Evolutionary conservation across 1,284 basidiomycete genomes (phyloP).

Genomic region (Ganoderma leucocontextum): DNA sequence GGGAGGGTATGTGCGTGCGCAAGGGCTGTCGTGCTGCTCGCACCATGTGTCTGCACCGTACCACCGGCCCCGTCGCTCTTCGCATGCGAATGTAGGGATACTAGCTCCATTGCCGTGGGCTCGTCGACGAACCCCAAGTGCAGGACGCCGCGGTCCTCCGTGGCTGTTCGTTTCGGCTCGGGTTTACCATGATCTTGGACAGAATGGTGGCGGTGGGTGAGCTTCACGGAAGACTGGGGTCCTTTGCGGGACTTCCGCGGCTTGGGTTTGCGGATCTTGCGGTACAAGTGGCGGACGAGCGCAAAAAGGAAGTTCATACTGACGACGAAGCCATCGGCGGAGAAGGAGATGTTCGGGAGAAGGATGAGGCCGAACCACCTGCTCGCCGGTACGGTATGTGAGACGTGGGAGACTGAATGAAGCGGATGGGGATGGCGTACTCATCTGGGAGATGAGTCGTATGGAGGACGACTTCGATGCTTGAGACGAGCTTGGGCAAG

Average conservation of each 20-base stretch:
- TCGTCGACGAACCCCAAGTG: background rate
- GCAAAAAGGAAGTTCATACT: constrained; percentile 55
- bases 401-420: background rate
- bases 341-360: constrained; percentile 71
- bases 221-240: background rate
- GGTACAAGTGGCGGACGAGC: background rate
- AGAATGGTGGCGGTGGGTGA: background rate
- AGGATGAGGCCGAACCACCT: constrained; percentile 76
- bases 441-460: constrained; percentile 54
- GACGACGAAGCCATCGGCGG: constrained; percentile 67
- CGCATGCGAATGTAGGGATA: background rate
- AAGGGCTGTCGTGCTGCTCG: background rate
- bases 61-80: background rate
- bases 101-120: background rate
- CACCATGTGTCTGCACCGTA: background rate
- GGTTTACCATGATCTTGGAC: background rate
- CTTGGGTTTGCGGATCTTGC: background rate
- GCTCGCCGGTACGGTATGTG: background rate
- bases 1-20: background rate
- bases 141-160: background rate
- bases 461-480: constrained; percentile 61
- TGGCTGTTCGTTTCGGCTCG: background rate
- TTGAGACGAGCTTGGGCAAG: constrained; percentile 61
- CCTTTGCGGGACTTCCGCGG: background rate
- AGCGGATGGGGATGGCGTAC: constrained; percentile 42